Base-by-base conservation (phyloP, 441 rosid species). In the Gossypium armourianum region DNA sequence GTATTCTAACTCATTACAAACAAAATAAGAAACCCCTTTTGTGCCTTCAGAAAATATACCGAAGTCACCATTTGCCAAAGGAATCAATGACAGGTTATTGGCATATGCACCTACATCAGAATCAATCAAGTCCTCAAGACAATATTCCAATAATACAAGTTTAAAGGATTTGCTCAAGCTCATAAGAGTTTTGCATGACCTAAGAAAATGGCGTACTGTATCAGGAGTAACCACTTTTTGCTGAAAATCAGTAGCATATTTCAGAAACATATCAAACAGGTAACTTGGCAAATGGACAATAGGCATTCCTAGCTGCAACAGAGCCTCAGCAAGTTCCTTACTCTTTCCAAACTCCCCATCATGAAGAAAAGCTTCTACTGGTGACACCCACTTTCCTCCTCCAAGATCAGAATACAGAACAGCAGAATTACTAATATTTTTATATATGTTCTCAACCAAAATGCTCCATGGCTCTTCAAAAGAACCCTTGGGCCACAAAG, bases 381-480 rank as follows among this genome's bases (percentile, higher is more conserved):
- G 96, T 62, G 92, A 81, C 73, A 94, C 85, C 96, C 97, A 94
- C 77, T 82, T 86, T 47, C 96, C 97, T 69, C 90, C 92, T 72
- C 70, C 89, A 71, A 90, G 80, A 68, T 83, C 87, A 15, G 98
- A 86, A 83, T 82, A 85, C 78, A 94, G 76, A 47, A 91, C 88
- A 45, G 89, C 83, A 50, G 81, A 85, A 81, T 78, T 79, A 61
- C 88, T 81, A 70, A 90, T 76, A 73, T 80, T 89, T 79, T 78
- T 86, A 82, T 87, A 94, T 66, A 94, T 79, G 55, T 86, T 84
- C 81, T 94, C 97, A 53, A 94, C 97, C 71, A 94, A 84, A 77
- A 90, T 83, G 81, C 78, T 83, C 98, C 98, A 94, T 71, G 98
- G 98, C 83, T 90, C 97, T 83, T 94, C 97, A 83, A 91, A 91